phyloP scores from a whole-genome alignment of 495 filamentous ascomycete genomes.

The Trichoderma orchidacearum region DNA sequence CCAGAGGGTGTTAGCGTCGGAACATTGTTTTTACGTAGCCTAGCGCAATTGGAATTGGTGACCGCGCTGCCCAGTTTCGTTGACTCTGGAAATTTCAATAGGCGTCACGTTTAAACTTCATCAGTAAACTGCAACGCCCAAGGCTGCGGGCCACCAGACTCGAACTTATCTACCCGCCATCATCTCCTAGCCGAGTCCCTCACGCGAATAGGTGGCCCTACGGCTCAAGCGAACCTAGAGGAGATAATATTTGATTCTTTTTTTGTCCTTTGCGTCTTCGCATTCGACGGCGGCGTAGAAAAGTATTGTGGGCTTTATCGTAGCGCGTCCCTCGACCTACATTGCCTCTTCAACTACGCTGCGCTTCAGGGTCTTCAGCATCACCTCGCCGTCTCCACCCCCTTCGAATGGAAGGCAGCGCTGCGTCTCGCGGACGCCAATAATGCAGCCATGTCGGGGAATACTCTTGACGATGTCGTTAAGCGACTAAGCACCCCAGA shows the following conservation, averaged over 20 bases:
- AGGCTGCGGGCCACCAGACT: neutral
- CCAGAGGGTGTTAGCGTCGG: neutral
- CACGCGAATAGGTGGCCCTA: neutral
- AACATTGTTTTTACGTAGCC: constrained; percentile 1
- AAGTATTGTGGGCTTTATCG: neutral
- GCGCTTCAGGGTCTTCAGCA: neutral
- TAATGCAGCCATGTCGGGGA: constrained; percentile 35
- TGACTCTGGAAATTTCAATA: neutral
- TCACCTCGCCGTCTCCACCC: neutral
- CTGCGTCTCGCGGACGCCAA: constrained; percentile 8
- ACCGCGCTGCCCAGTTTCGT: constrained; percentile 3
- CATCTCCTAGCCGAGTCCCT: neutral
- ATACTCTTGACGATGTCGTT: constrained; percentile 37
- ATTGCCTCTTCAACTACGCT: neutral
- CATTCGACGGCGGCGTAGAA: neutral
- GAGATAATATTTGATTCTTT: too few relatives aligned
- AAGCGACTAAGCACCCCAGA: constrained; percentile 38
- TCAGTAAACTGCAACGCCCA: neutral
- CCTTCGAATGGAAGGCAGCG: constrained; percentile 4
- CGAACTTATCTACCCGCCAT: neutral
- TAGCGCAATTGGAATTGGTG: constrained; percentile 6
- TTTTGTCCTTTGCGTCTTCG: neutral
- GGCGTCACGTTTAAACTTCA: neutral
- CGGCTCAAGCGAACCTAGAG: too few relatives aligned
- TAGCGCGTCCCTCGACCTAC: neutral